A percentile compares a stretch with the other conserved stretches of the same genome.
These are phyloP conservation scores for Euptelea pleiosperma DNA, from an alignment of 164 flowering plant genomes.

Conservation along the genomic window DNA sequence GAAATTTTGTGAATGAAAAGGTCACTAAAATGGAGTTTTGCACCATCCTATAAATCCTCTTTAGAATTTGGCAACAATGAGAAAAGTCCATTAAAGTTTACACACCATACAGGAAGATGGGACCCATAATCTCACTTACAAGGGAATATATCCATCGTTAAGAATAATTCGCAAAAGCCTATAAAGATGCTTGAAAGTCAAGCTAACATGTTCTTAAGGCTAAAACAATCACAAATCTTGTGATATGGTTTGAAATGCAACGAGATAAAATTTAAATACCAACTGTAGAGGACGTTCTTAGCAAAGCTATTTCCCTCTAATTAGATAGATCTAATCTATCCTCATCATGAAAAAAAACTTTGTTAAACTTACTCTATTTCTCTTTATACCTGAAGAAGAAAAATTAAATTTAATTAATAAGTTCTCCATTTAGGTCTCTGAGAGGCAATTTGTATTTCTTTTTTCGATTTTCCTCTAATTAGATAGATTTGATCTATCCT, in stretches of 20 bases:
- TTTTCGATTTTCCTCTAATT: too few species aligned
- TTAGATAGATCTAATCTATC: too few species aligned
- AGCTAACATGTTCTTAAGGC: slow-evolving; percentile 44
- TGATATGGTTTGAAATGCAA: neutral
- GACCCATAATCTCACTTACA: slow-evolving; percentile 36
- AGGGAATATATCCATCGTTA: slow-evolving; percentile 51
- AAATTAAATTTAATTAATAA: too few species aligned
- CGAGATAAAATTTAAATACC: slow-evolving; percentile 19
- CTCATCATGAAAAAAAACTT: too few species aligned
- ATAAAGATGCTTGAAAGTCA: slow-evolving; percentile 57
- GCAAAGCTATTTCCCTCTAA: too few species aligned
- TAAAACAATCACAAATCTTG: slow-evolving; percentile 17
- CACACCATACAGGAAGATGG: slow-evolving; percentile 12
- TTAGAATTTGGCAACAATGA: neutral
- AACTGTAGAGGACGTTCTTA: too few species aligned
- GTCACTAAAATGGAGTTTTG: neutral
- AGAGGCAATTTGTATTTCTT: too few species aligned
- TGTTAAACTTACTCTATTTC: too few species aligned
- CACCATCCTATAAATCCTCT: slow-evolving; percentile 1
- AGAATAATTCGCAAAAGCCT: slow-evolving; percentile 39
- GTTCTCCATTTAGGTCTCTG: too few species aligned
- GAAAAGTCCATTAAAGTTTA: neutral
- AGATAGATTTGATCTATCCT: too few species aligned
- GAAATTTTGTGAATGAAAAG: too few species aligned
- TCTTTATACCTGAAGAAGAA: too few species aligned